Percentiles rank a stretch among this genome's conserved stretches.
Evolutionary conservation across 768 basidiomycete genomes (phyloP).

Genomic region (Pulveroboletus frians): DNA sequence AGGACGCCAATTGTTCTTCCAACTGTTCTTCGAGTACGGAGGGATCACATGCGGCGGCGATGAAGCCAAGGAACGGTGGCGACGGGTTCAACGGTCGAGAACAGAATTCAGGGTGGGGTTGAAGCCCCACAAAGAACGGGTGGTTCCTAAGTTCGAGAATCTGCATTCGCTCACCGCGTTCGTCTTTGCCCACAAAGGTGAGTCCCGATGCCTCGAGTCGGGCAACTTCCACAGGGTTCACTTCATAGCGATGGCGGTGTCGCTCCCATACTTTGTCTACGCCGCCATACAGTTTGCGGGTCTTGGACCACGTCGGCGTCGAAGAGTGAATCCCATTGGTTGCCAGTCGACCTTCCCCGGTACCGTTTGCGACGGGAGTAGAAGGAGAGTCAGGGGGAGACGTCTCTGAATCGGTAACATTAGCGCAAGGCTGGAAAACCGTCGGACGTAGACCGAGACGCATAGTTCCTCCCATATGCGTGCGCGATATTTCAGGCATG

Average conservation of each 20-base stretch:
- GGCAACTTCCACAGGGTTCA: slow-evolving; percentile 84
- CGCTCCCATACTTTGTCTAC: slow-evolving; percentile 87
- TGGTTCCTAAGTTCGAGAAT: slow-evolving; percentile 87
- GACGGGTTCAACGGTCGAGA: slow-evolving; percentile 97
- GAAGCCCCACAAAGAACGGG: slow-evolving; percentile 88
- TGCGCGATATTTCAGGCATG: slow-evolving; percentile 98
- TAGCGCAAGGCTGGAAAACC: slow-evolving; percentile 58
- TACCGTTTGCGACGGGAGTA: slow-evolving; percentile 5
- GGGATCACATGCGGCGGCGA: slow-evolving; percentile 66
- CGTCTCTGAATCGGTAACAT: slow-evolving; percentile 9
- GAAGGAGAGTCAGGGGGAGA: slow-evolving; percentile 11
- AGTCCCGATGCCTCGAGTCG: slow-evolving; percentile 68
- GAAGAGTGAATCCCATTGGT: slow-evolving; percentile 16
- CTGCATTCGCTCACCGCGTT: slow-evolving; percentile 97
- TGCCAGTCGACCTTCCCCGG: not conserved
- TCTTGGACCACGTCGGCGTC: slow-evolving; percentile 66
- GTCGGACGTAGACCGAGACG: slow-evolving; percentile 97
- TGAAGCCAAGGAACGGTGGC: slow-evolving; percentile 93
- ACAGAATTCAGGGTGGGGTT: slow-evolving; percentile 98
- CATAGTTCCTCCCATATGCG: slow-evolving; percentile 99
- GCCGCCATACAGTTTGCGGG: slow-evolving; percentile 79
- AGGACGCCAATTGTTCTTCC: slow-evolving; percentile 53
- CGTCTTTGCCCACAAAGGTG: slow-evolving; percentile 83
- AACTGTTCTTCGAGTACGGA: slow-evolving; percentile 67
- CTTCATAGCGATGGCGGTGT: slow-evolving; percentile 94